Conservation (phyloP, 306 rosid species). For the Gillenia trifoliata region DNA sequence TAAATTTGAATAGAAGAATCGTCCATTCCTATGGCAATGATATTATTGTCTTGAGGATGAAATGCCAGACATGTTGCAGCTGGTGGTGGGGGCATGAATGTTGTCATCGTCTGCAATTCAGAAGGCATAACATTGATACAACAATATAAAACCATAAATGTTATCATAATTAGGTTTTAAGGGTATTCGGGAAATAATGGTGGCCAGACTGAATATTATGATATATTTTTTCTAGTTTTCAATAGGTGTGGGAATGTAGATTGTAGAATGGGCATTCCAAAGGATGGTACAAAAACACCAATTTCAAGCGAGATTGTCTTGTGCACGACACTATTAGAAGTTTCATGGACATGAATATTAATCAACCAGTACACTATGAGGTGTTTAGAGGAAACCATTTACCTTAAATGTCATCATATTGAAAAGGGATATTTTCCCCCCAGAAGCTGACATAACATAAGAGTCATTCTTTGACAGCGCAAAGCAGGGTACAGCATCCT, state of each 20-base stretch:
- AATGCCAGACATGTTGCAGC: conserved; percentile 98
- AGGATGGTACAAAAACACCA: neutral
- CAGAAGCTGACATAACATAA: conserved; percentile 98
- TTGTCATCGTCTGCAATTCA: conserved; percentile 88
- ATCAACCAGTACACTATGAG: conserved; percentile 4
- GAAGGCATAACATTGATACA: conserved; percentile 17
- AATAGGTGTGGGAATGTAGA: neutral
- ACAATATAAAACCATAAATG: neutral
- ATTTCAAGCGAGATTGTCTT: neutral
- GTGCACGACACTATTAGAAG: neutral
- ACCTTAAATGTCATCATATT: conserved; percentile 99
- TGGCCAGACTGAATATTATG: neutral
- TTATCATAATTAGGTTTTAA: neutral
- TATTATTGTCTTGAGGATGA: conserved; percentile 99
- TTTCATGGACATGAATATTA: neutral
- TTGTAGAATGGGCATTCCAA: neutral
- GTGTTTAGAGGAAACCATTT: conserved; percentile 17
- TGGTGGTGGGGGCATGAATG: conserved; percentile 99
- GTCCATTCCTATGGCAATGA: conserved; percentile 99
- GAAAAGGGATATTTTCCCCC: conserved; percentile 96
- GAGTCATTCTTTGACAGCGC: conserved; percentile 98
- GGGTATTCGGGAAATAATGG: neutral
- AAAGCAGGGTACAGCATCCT: conserved; percentile 94
- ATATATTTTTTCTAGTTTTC: neutral
- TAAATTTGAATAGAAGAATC: conserved; percentile 95